phyloP scores from a whole-genome alignment of 2,329 filamentous ascomycete genomes.

The Aspergillus sp. region DNA sequence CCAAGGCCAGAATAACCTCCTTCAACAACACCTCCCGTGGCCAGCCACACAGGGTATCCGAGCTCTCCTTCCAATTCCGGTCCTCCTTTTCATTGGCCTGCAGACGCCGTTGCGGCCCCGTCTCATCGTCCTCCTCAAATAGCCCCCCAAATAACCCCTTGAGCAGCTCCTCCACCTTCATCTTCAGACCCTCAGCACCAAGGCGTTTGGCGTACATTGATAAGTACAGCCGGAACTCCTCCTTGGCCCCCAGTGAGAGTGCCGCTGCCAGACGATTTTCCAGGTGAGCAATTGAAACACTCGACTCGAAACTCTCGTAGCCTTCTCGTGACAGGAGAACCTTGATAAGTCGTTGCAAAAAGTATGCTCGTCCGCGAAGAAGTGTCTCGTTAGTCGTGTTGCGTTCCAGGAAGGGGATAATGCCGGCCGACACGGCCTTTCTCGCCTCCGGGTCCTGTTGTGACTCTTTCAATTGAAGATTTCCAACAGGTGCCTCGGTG shows the following conservation, averaged over 20 bases:
- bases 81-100: constrained; percentile 34
- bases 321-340: constrained; percentile 79
- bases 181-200: constrained; percentile 76
- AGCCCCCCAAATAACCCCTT: constrained; percentile 71
- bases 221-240: constrained; percentile 92
- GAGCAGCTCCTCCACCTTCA: constrained; percentile 89
- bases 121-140: constrained; percentile 47
- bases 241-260: constrained; percentile 71
- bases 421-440: constrained; percentile 70
- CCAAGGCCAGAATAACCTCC: constrained; percentile 85
- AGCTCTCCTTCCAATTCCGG: constrained; percentile 41
- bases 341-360: constrained; percentile 86
- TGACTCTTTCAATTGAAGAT: constrained; percentile 65
- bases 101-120: constrained; percentile 11
- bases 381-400: constrained; percentile 92
- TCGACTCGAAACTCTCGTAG: constrained; percentile 85
- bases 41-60: constrained; percentile 81
- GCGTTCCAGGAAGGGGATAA: constrained; percentile 86
- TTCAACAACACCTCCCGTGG: constrained; percentile 78
- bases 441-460: constrained; percentile 50
- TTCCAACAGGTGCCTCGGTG: constrained; percentile 80
- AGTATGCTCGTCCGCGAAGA: constrained; percentile 84
- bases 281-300: constrained; percentile 85
- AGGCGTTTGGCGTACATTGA: constrained; percentile 97
- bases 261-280: constrained; percentile 92